Conservation (phyloP, 371 early-diverging fungal species). For the Parasitella parasitica region DNA sequence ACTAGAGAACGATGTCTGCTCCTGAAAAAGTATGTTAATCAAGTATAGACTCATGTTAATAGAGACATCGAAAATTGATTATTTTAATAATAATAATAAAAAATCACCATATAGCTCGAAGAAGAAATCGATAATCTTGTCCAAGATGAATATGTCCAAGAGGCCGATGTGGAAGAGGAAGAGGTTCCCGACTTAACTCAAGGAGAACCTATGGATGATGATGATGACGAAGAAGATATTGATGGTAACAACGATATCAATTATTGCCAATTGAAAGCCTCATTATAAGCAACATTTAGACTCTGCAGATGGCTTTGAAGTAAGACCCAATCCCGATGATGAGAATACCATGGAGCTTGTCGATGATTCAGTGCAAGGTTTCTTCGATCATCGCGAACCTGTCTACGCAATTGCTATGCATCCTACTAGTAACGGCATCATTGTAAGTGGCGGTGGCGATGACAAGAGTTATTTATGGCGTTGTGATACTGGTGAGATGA, state of each 20-base stretch:
- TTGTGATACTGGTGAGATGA: constrained; percentile 77
- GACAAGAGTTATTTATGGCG: constrained; percentile 92
- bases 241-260: constrained; percentile 8
- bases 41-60: neutral
- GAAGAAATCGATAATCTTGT: constrained; percentile 41
- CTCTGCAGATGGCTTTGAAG: constrained; percentile 28
- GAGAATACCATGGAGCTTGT: constrained; percentile 66
- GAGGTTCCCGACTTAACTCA: constrained; percentile 44
- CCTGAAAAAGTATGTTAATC: constrained; percentile 6
- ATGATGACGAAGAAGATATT: constrained; percentile 37
- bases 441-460: constrained; percentile 90
- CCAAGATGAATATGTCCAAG: constrained; percentile 46
- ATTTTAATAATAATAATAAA: no score
- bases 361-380: constrained; percentile 92
- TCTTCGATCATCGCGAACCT: constrained; percentile 89
- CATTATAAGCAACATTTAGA: neutral
- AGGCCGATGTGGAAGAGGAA: constrained; percentile 33
- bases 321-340: constrained; percentile 49
- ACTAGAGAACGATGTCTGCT: constrained; percentile 9
- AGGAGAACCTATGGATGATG: constrained; percentile 45
- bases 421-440: constrained; percentile 69
- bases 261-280: neutral
- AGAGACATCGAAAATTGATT: no score
- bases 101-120: neutral
- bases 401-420: constrained; percentile 88